These are phyloP conservation scores for cucumber (Cucumis sativus) DNA, from an alignment of 306 rosid species.

Conservation along the genomic window DNA sequence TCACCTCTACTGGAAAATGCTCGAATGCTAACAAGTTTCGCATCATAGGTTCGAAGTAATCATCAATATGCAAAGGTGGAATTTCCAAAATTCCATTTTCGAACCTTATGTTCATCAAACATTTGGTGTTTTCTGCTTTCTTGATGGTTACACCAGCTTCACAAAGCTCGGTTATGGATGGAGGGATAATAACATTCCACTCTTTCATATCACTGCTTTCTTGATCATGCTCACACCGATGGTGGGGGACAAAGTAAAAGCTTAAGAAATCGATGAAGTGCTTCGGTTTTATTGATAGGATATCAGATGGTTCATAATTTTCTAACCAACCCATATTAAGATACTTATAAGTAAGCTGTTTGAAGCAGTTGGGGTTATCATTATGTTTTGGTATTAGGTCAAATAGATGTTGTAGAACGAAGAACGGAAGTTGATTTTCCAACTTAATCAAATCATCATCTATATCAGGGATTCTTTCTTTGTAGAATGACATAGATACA, in stretches of 20 bases:
- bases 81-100: no score
- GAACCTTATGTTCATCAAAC: not conserved
- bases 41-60: not conserved
- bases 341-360: no score
- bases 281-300: no score
- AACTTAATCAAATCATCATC: not conserved
- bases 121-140: not conserved
- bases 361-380: no score
- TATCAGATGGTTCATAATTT: no score
- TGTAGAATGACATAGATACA: not conserved
- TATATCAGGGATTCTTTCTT: no score
- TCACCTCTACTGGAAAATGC: not conserved
- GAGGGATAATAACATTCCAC: not conserved
- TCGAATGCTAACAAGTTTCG: not conserved
- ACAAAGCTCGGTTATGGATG: not conserved
- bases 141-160: not conserved
- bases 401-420: slow-evolving; percentile 30
- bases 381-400: not conserved
- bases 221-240: no score
- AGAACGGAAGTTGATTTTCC: slow-evolving; percentile 70
- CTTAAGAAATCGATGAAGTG: no score
- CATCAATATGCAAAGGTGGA: not conserved
- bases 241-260: no score
- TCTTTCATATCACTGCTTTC: no score
- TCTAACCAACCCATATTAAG: no score